Evolutionary conservation across 1,139 yeast genomes (phyloP).

Genomic region (Yamadazyma pseudoaaseri): DNA sequence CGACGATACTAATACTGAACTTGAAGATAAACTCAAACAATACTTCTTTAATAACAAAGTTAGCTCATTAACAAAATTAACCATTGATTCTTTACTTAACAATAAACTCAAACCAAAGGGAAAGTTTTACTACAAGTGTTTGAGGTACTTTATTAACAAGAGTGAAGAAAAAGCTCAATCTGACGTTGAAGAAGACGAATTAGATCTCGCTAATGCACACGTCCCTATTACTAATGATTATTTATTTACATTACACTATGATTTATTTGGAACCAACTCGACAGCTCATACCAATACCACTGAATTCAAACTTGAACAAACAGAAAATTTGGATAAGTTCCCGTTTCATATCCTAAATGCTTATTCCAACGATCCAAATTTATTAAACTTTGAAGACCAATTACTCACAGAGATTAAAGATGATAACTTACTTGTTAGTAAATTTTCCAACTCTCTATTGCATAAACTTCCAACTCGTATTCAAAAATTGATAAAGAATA

Average conservation of each 20-base stretch:
- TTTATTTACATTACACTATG: slow-evolving; percentile 32
- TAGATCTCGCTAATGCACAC: slow-evolving; percentile 7
- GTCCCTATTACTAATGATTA: slow-evolving; percentile 28
- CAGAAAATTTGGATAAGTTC: slow-evolving; percentile 26
- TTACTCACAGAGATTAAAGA: slow-evolving; percentile 28
- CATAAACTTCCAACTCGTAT: slow-evolving; percentile 35
- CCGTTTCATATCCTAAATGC: slow-evolving; percentile 37
- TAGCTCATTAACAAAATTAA: slow-evolving; percentile 44
- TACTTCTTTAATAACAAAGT: slow-evolving; percentile 23
- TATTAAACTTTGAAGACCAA: slow-evolving; percentile 33
- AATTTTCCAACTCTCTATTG: slow-evolving; percentile 22
- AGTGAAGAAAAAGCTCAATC: slow-evolving; percentile 19
- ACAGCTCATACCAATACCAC: slow-evolving; percentile 17
- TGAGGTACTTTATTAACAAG: slow-evolving; percentile 44
- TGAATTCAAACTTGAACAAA: slow-evolving; percentile 5
- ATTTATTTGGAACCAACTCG: slow-evolving; percentile 36
- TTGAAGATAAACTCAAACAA: slow-evolving; percentile 22
- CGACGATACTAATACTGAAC: slow-evolving; percentile 12
- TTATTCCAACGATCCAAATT: slow-evolving; percentile 40
- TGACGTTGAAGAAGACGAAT: neutral
- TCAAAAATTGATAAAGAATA: slow-evolving; percentile 34
- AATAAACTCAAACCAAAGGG: slow-evolving; percentile 47
- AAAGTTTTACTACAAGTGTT: slow-evolving; percentile 45
- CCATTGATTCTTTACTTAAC: slow-evolving; percentile 52
- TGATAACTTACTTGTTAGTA: slow-evolving; percentile 23